phyloP scores from a whole-genome alignment of 2,329 filamentous ascomycete species.

The Dactylellina leptospora region DNA sequence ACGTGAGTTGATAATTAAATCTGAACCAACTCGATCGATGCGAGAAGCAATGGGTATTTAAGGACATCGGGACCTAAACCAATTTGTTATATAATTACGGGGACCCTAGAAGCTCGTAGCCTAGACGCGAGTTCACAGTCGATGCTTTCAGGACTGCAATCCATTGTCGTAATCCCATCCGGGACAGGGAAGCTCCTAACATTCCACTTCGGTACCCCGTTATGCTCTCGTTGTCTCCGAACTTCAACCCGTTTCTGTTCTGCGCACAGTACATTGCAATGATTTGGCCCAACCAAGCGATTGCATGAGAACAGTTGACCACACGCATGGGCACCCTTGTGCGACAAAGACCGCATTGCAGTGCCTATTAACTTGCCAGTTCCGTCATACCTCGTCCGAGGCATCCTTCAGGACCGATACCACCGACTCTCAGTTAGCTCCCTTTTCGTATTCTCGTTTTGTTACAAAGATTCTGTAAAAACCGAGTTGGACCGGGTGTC shows the following conservation, averaged over 20 bases:
- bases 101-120: not conserved
- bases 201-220: constrained; percentile 12
- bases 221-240: constrained; percentile 20
- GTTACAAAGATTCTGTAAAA: not conserved
- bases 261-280: not conserved
- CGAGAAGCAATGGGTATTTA: constrained; percentile 15
- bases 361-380: constrained; percentile 15
- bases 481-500: no score
- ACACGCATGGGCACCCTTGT: constrained; percentile 28
- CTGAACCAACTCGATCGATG: not conserved
- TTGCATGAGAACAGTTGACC: constrained; percentile 5
- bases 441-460: not conserved
- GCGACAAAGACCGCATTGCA: constrained; percentile 1
- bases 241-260: constrained; percentile 3
- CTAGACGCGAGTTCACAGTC: not conserved
- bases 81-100: no score
- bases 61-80: not conserved
- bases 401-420: constrained; percentile 5
- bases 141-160: constrained; percentile 33
- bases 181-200: constrained; percentile 33
- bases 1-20: not conserved
- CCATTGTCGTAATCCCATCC: constrained; percentile 27
- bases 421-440: constrained; percentile 1
- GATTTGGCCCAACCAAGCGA: no score
- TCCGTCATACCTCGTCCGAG: constrained; percentile 24